Conservation (phyloP, 495 filamentous ascomycete species). For the Hypoxylon intermedium region DNA sequence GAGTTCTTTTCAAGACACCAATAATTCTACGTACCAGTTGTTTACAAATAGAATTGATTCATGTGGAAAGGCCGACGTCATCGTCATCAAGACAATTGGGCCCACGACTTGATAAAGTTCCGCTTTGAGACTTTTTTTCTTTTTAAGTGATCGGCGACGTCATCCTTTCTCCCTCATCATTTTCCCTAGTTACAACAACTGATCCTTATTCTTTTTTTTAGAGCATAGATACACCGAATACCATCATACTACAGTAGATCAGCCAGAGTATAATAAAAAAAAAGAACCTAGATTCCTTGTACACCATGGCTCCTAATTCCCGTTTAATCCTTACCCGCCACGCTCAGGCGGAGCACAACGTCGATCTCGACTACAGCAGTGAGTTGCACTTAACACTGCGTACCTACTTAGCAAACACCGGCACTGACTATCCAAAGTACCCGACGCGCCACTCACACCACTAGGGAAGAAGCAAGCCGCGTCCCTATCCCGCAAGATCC, state of each 20-base stretch:
- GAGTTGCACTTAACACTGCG: conserved; percentile 19
- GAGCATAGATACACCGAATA: background rate
- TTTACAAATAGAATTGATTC: too few species aligned
- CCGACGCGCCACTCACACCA: conserved; percentile 32
- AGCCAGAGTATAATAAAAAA: background rate
- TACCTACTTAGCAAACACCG: too few species aligned
- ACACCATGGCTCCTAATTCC: conserved; percentile 57
- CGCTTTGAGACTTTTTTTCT: conserved; percentile 14
- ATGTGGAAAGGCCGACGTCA: too few species aligned
- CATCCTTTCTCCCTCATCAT: too few species aligned
- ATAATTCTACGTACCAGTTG: background rate
- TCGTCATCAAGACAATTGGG: conserved; percentile 19
- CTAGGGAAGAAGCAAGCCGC: conserved; percentile 33
- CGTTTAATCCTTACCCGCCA: conserved; percentile 63
- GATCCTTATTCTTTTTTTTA: background rate
- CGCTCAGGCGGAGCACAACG: conserved; percentile 64
- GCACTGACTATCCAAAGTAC: conserved; percentile 21
- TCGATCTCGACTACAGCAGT: conserved; percentile 41
- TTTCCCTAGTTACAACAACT: too few species aligned
- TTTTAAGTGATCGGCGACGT: background rate
- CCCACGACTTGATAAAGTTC: conserved; percentile 13
- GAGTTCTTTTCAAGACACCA: too few species aligned
- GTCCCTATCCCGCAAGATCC: conserved; percentile 17
- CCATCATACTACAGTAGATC: conserved; percentile 1
- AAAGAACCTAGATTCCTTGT: background rate